Base-by-base conservation (phyloP, 345 rosid genomes). In the Pistacia atlantica region DNA sequence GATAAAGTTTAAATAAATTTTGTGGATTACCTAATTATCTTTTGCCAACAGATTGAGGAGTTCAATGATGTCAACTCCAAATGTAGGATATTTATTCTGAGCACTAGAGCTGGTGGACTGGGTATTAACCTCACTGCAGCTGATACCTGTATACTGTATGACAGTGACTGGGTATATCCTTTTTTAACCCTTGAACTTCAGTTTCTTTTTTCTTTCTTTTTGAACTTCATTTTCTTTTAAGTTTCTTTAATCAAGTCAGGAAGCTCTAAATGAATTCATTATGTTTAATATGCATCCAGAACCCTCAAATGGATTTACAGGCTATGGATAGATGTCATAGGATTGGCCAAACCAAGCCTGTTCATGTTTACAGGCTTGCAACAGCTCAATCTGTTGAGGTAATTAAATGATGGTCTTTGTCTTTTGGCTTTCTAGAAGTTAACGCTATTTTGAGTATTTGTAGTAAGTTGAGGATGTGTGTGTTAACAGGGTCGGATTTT, bases 311-410 rank as follows among this genome's bases (percentile, higher is more conserved):
- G 94, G 99, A 93, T 85, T 86, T 93, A 75, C 98, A 96, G 86
- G 99, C 99, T 75, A 96, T 96, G 99, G 99, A 96, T 80, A 86
- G 98, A 83, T 96, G 99, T 86, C 99, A 96, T 74, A 89, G 99
- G 81, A 93, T 96, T 57, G 98, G 99, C n/a, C 98, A 96, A 84
- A 96, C 98, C 33, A 96, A 96, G 81, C 97, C 99, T 66, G 99
- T 96, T 84, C 98, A 96, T 84, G 98, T 96, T 80, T 96, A 93
- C 82, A 88, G 98, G 84, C 98, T 96, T 78, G 88, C 93, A 22
- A 90, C 99, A 1, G 97, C 97, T 52, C 97, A 89, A 76, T 96
- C 99, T 7, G 75, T 96, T 37, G 99, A 96, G 95, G 99, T 96
- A 83, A 69, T 35, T 17, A 13, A 20, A 9, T 48, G 14, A 12